Percentiles rank a stretch among this genome's conserved stretches.
Conservation (phyloP, 257 asterid genomes). For the Capsicum baccatum region DNA sequence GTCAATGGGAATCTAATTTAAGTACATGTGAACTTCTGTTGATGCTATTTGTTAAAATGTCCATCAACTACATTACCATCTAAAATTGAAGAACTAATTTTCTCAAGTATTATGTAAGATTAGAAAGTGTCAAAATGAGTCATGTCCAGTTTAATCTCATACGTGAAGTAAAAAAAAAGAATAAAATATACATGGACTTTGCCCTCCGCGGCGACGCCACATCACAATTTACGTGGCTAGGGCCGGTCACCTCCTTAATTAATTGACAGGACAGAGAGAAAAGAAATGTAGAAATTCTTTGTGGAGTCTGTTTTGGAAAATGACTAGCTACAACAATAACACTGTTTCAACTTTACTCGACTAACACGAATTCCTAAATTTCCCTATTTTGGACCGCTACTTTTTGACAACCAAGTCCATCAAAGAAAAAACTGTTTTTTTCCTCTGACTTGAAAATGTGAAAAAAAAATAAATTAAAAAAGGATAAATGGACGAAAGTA, state of each 20-base stretch:
- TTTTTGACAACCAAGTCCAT: not conserved
- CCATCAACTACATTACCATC: too few relatives aligned
- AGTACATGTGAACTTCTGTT: not conserved
- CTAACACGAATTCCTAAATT: not conserved
- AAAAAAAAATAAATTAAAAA: too few relatives aligned
- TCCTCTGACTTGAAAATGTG: not conserved
- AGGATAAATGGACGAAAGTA: too few relatives aligned
- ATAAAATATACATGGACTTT: too few relatives aligned
- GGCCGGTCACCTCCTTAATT: not conserved
- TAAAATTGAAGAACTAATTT: too few relatives aligned
- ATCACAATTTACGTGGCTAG: too few relatives aligned
- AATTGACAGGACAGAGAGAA: not conserved
- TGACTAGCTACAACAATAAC: not conserved
- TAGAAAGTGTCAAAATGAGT: too few relatives aligned
- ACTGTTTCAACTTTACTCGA: conserved; percentile 1
- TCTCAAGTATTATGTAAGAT: too few relatives aligned
- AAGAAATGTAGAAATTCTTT: not conserved
- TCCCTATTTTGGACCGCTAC: not conserved
- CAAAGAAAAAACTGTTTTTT: not conserved
- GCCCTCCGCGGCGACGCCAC: not conserved
- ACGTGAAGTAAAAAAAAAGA: too few relatives aligned
- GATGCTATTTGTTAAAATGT: not conserved
- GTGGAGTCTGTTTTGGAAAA: not conserved
- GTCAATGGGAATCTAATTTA: not conserved
- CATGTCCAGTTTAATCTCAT: too few relatives aligned